Evolutionary conservation across 345 rosid species (phyloP).

Genomic region (Populus tremula): DNA sequence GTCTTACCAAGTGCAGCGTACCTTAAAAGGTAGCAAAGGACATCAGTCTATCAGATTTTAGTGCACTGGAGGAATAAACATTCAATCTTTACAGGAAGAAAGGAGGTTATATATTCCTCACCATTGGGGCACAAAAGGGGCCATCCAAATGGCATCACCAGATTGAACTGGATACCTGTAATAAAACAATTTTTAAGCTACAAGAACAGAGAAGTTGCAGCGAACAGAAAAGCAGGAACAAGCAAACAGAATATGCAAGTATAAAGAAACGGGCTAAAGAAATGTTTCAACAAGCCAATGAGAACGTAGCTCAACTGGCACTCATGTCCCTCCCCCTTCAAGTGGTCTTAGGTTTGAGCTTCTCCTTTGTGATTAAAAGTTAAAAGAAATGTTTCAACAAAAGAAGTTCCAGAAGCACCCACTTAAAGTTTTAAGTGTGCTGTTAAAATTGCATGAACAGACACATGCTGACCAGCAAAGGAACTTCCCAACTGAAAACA

Average conservation of each 20-base stretch:
- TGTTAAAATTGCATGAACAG: not conserved
- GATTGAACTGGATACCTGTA: constrained; percentile 90
- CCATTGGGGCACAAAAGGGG: constrained; percentile 97
- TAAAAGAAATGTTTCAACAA: not conserved
- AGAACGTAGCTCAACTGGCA: too few species aligned
- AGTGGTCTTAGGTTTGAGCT: too few species aligned
- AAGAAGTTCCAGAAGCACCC: constrained; percentile 4
- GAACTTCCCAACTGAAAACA: not conserved
- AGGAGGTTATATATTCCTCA: constrained; percentile 11
- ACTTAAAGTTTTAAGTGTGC: not conserved
- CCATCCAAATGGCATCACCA: constrained; percentile 98
- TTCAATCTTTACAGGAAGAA: not conserved
- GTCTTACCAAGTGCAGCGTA: constrained; percentile 83
- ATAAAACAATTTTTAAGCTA: not conserved
- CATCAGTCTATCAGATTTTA: not conserved
- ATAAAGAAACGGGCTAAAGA: not conserved
- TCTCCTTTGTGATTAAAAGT: not conserved
- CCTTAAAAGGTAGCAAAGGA: constrained; percentile 40
- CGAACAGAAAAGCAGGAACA: not conserved
- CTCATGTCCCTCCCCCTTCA: too few species aligned
- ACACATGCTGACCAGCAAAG: not conserved
- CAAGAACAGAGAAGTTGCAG: constrained; percentile 9
- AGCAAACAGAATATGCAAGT: not conserved
- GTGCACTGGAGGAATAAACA: constrained; percentile 2
- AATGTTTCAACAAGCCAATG: not conserved